Conservation (phyloP, 1,284 basidiomycete species). For the Leccinum fallax region DNA sequence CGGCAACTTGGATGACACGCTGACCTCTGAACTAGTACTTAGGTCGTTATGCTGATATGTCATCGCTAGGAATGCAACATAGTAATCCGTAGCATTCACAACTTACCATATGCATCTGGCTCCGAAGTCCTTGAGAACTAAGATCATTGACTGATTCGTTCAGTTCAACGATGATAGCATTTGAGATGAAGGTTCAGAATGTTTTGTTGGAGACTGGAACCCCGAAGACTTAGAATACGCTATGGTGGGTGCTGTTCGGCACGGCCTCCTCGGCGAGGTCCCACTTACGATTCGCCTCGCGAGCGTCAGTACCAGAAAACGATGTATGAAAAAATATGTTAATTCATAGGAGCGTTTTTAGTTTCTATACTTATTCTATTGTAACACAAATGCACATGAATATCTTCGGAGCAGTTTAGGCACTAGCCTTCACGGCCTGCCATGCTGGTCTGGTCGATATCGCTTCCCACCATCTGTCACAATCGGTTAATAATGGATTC, state of each 20-base stretch:
- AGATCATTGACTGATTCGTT: too few species aligned
- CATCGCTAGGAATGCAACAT: too few species aligned
- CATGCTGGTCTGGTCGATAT: slow-evolving; percentile 40
- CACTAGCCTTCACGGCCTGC: slow-evolving; percentile 38
- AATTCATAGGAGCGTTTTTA: not conserved
- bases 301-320: not conserved
- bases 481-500: not conserved
- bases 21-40: too few species aligned
- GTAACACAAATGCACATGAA: slow-evolving; percentile 1
- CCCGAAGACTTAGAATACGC: too few species aligned
- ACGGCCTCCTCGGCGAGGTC: too few species aligned
- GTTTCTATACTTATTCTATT: not conserved
- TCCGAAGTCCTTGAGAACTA: too few species aligned
- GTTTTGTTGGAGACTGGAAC: not conserved
- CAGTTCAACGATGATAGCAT: too few species aligned
- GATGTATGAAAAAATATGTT: not conserved
- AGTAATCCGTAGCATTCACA: too few species aligned
- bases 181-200: not conserved
- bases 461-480: slow-evolving; percentile 41
- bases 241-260: too few species aligned
- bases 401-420: slow-evolving; percentile 11
- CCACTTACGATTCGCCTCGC: not conserved
- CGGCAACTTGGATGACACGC: too few species aligned
- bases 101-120: too few species aligned
- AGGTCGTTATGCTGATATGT: too few species aligned